Evolutionary conservation across 441 rosid species (phyloP), one percentile per base, ranked within the genome.

Genomic region (Pelargonium cotyledonis): DNA sequence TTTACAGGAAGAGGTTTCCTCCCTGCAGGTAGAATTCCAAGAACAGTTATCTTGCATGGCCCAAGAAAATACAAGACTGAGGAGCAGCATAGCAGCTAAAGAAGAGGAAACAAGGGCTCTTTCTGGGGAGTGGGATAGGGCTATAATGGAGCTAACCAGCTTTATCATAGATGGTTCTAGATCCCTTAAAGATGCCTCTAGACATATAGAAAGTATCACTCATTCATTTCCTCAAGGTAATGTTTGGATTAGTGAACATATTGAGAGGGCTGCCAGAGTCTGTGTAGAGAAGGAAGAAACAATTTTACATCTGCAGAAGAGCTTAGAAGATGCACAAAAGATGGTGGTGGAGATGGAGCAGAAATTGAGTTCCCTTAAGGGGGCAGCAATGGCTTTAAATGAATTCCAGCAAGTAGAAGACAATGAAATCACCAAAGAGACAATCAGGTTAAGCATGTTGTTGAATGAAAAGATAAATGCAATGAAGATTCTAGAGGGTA

Each of bases 131-230:
- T 95, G 99, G 99, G 99, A 91, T 85, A 90, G 71, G 80, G 96
- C 90, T 68, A 88, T 87, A 68, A 78, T 90, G 73, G 97, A 95
- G 72, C 85, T 91, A 47, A 91, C 97, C 43, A 85, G 75, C 76
- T 95, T 95, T 81, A 92, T 95, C 47, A 70, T 85, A 44, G 94
- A 89, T 79, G 95, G 99, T 75, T 90, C 93, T 74, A 90, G 85
- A 80, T 95, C 97, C 68, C 88, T 95, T 66, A 84, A 81, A 75
- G 94, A 85, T 81, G 99, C 96, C 70, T 90, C 96, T 31, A 62
- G 79, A 65, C 89, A 88, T 74, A 78, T 91, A 77, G 88, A 75
- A 79, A 88, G 80, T 76, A 88, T 95, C 71, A 79, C 80, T 3
- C 75, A 82, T 74, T 87, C 90, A 58, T 88, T 91, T 84, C 96